Percentiles rank a stretch among this genome's conserved stretches.
Conservation (phyloP, 805 yeast species). For the Cyberlindnera petersonii region DNA sequence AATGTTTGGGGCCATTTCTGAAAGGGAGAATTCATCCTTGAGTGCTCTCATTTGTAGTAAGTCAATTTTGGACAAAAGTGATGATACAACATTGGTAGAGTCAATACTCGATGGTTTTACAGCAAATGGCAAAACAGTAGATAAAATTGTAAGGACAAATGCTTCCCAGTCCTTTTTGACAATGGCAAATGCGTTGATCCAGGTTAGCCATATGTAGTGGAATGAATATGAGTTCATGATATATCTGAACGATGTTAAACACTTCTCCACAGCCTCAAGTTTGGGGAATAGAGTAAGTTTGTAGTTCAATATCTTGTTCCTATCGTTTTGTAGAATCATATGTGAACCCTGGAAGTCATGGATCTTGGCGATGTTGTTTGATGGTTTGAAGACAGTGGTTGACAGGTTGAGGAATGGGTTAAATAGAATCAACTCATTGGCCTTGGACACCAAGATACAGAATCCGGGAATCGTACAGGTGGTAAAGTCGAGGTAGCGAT, state of each 20-base stretch:
- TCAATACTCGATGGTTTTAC: constrained; percentile 22
- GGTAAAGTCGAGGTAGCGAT: constrained; percentile 37
- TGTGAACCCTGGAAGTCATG: constrained; percentile 18
- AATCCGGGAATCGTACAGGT: constrained; percentile 38
- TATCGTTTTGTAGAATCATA: constrained; percentile 10
- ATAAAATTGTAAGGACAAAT: constrained; percentile 47
- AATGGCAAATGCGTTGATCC: constrained; percentile 53
- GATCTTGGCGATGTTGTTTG: constrained; percentile 3
- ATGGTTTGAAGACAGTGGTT: constrained; percentile 32
- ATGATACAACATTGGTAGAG: constrained; percentile 12
- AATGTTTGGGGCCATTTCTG: constrained; percentile 58
- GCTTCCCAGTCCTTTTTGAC: constrained; percentile 57
- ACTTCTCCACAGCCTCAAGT: constrained; percentile 38
- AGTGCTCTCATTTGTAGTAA: constrained; percentile 21
- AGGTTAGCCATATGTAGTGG: constrained; percentile 56
- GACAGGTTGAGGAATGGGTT: constrained; percentile 55
- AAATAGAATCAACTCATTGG: constrained; percentile 37
- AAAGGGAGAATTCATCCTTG: constrained; percentile 34
- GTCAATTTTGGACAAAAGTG: constrained; percentile 11
- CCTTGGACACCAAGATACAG: constrained; percentile 38
- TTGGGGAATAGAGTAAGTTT: constrained; percentile 43
- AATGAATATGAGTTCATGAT: constrained; percentile 55
- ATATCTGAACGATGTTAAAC: constrained; percentile 48
- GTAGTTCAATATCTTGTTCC: constrained; percentile 24
- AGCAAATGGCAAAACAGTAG: constrained; percentile 46